These are phyloP conservation scores for Lentinula guzmanii DNA, from an alignment of 768 basidiomycete genomes.

Conservation along the genomic window DNA sequence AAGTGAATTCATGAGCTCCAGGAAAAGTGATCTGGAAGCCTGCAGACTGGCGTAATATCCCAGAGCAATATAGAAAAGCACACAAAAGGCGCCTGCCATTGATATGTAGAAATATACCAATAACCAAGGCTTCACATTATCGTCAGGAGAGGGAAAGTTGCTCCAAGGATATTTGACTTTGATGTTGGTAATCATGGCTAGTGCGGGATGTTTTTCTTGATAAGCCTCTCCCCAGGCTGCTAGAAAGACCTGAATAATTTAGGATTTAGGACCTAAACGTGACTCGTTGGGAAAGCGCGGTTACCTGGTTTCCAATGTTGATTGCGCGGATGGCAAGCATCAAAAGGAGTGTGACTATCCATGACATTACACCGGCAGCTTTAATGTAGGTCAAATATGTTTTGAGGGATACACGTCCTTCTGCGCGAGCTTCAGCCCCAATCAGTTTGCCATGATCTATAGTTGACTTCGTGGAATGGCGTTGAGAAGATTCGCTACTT, in stretches of 20 bases:
- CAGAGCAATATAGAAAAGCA: slow-evolving; percentile 49
- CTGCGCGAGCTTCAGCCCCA: slow-evolving; percentile 58
- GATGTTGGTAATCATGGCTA: slow-evolving; percentile 11
- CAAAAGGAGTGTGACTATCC: slow-evolving; percentile 46
- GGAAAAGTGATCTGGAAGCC: slow-evolving; percentile 58
- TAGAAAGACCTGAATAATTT: slow-evolving; percentile 45
- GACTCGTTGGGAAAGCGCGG: not conserved
- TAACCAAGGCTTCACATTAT: slow-evolving; percentile 61
- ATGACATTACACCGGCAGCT: slow-evolving; percentile 51
- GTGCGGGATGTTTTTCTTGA: slow-evolving; percentile 22
- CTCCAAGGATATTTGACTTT: slow-evolving; percentile 33
- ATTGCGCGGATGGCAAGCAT: slow-evolving; percentile 51
- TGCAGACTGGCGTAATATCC: slow-evolving; percentile 67
- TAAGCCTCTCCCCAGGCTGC: slow-evolving; percentile 70
- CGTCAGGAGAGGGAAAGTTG: slow-evolving; percentile 50
- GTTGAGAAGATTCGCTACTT: slow-evolving; percentile 1
- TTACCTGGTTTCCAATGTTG: slow-evolving; percentile 53
- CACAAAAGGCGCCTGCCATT: slow-evolving; percentile 45
- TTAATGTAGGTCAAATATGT: slow-evolving; percentile 62
- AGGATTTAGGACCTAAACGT: not conserved
- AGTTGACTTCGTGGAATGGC: not conserved
- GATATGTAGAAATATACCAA: slow-evolving; percentile 60
- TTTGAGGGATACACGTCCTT: slow-evolving; percentile 52
- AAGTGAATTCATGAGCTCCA: slow-evolving; percentile 44
- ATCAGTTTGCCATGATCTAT: slow-evolving; percentile 44